phyloP scores from a whole-genome alignment of 345 rosid genomes.

The Cardamine resedifolia region DNA sequence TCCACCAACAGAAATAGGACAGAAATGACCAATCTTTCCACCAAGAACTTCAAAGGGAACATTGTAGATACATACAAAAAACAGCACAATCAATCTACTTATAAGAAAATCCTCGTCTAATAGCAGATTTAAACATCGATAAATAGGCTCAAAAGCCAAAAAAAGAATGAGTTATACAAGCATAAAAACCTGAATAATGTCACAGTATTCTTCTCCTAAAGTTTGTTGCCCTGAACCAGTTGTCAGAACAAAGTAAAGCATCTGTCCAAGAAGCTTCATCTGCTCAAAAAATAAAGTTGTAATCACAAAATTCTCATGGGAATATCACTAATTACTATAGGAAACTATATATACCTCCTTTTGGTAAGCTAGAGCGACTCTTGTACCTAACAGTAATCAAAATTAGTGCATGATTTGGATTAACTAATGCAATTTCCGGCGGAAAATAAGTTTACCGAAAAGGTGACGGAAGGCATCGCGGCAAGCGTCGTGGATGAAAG shows the following conservation, averaged over 20 bases:
- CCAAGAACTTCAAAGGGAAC: neutral
- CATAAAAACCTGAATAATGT: constrained; percentile 72
- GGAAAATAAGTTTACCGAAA: constrained; percentile 44
- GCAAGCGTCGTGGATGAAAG: constrained; percentile 89
- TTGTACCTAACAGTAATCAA: constrained; percentile 50
- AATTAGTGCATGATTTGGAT: neutral
- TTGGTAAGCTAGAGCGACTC: constrained; percentile 87
- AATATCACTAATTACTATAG: neutral
- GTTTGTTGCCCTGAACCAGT: constrained; percentile 97
- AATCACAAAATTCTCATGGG: neutral
- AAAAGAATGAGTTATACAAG: neutral
- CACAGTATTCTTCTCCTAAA: constrained; percentile 95
- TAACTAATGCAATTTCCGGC: neutral
- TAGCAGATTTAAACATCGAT: neutral
- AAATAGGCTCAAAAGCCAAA: neutral
- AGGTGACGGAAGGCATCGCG: constrained; percentile 91
- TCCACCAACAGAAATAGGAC: too few relatives aligned
- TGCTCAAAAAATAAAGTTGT: constrained; percentile 35
- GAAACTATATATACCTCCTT: constrained; percentile 55
- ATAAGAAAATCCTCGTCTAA: neutral
- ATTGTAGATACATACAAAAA: neutral
- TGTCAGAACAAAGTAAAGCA: constrained; percentile 85
- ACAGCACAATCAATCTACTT: neutral
- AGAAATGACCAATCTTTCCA: neutral
- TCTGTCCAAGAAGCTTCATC: constrained; percentile 85